These are phyloP conservation scores for Trichoderma endophyticum DNA, from an alignment of 2,329 filamentous ascomycete species.

Conservation along the genomic window DNA sequence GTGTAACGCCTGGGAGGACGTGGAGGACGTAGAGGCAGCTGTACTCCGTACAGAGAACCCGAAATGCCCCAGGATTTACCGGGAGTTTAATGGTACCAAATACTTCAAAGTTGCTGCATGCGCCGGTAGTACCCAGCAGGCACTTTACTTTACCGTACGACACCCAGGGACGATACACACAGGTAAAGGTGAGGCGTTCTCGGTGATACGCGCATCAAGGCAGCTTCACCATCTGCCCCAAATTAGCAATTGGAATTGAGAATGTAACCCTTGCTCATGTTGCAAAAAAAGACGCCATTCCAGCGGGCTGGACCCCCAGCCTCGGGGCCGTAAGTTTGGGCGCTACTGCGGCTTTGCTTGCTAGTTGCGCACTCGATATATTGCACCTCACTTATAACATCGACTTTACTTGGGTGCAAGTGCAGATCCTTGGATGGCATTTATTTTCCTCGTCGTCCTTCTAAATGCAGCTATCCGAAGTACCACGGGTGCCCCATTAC, in stretches of 20 bases:
- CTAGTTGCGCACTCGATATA: neutral
- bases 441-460: neutral
- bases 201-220: neutral
- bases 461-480: neutral
- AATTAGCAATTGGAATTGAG: neutral
- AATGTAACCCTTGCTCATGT: neutral
- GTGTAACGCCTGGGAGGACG: neutral
- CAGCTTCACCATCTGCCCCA: neutral
- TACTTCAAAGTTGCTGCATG: neutral
- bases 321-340: neutral
- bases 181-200: neutral
- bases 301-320: neutral
- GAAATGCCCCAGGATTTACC: neutral
- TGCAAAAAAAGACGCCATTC: neutral
- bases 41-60: neutral
- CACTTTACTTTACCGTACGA: neutral
- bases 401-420: neutral
- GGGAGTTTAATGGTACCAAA: neutral
- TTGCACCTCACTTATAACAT: neutral
- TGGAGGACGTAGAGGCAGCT: neutral
- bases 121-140: neutral
- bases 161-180: neutral
- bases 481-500: neutral
- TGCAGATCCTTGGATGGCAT: neutral
- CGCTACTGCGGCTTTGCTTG: constrained; percentile 9